phyloP scores from a whole-genome alignment of 495 filamentous ascomycete species.

The Xylaria longipes region DNA sequence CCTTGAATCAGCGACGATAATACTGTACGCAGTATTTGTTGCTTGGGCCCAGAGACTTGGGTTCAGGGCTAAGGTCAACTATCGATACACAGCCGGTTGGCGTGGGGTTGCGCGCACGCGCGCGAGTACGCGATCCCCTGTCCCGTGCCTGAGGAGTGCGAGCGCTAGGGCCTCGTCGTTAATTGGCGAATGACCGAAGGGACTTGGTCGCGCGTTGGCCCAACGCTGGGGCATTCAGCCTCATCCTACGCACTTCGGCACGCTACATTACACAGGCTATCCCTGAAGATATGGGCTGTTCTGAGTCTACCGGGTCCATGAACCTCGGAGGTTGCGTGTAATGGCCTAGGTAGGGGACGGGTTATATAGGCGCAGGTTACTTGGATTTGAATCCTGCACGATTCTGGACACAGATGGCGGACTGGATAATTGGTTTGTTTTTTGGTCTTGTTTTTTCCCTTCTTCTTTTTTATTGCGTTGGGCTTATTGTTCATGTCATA shows the following conservation, averaged over 20 bases:
- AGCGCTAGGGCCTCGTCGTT: constrained; percentile 20
- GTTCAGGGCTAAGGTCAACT: not conserved
- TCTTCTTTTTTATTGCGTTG: not conserved
- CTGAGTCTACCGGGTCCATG: not conserved
- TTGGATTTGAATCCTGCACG: constrained; percentile 25
- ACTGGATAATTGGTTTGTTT: not conserved
- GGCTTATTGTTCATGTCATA: constrained; percentile 6
- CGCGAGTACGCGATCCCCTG: not conserved
- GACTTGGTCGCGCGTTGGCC: constrained; percentile 1
- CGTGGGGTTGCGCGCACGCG: not conserved
- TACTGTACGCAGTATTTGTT: constrained; percentile 2
- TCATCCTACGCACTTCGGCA: constrained; percentile 3
- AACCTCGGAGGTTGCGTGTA: constrained; percentile 4
- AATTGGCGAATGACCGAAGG: constrained; percentile 7
- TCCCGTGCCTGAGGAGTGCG: not conserved
- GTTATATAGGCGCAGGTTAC: constrained; percentile 17
- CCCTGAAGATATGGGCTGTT: not conserved
- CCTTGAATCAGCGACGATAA: constrained; percentile 53
- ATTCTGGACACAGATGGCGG: constrained; percentile 5
- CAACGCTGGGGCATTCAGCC: constrained; percentile 7
- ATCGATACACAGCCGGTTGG: not conserved
- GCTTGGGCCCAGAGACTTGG: not conserved
- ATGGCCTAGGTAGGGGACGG: not conserved
- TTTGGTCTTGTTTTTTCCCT: not conserved
- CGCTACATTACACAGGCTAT: constrained; percentile 9